Conservation (phyloP, 345 rosid genomes). For the Lumnitzera racemosa region DNA sequence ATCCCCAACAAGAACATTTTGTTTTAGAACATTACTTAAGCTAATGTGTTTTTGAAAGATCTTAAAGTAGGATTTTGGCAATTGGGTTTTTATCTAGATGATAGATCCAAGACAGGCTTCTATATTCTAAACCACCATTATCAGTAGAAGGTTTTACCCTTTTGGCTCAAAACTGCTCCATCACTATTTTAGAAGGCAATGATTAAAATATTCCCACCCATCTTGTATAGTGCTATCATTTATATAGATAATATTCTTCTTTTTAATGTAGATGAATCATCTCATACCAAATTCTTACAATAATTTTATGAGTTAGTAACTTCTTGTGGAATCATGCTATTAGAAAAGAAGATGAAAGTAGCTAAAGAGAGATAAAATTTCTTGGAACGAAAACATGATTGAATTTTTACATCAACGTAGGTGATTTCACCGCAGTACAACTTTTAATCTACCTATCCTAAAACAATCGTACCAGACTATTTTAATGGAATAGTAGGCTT, state of each 20-base stretch:
- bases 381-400: background rate
- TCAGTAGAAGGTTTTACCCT: background rate
- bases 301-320: background rate
- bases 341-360: background rate
- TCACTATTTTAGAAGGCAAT: conserved; percentile 1
- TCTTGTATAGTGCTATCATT: background rate
- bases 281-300: background rate
- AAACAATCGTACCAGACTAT: too few relatives aligned
- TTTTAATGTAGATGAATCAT: background rate
- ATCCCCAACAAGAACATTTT: too few relatives aligned
- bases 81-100: background rate
- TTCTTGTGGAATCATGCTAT: background rate
- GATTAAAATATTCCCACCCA: background rate
- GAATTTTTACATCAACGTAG: too few relatives aligned
- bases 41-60: too few relatives aligned
- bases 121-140: background rate
- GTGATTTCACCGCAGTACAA: too few relatives aligned
- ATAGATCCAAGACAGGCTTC: background rate
- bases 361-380: background rate
- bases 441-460: too few relatives aligned
- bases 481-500: too few relatives aligned
- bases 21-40: too few relatives aligned
- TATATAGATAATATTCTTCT: conserved; percentile 2
- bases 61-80: too few relatives aligned
- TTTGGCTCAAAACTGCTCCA: background rate